Evolutionary conservation across 78 protist genomes (phyloP).

Genomic region (Dictyostelium citrinum): DNA sequence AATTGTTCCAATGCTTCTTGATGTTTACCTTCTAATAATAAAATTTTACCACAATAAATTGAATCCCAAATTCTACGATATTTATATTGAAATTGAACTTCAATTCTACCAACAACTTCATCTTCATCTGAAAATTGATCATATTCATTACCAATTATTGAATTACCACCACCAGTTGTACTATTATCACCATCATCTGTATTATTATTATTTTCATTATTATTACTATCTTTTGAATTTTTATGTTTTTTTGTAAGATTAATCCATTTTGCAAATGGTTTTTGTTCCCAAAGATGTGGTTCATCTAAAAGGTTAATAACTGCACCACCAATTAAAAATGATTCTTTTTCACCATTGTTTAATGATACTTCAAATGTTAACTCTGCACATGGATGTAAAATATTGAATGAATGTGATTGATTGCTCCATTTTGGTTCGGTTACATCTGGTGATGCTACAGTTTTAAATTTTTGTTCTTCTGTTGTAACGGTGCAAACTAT

Average conservation of each 20-base stretch:
- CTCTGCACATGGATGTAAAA: conserved; percentile 13
- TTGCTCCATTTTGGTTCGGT: conserved; percentile 58
- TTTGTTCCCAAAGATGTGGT: conserved; percentile 66
- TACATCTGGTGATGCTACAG: neutral
- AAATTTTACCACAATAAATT: conserved; percentile 59
- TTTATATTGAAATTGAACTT: conserved; percentile 54
- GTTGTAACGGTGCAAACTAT: conserved; percentile 1
- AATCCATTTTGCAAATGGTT: conserved; percentile 68
- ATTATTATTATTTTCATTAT: neutral
- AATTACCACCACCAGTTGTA: neutral
- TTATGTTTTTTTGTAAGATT: conserved; percentile 11
- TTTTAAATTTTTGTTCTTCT: conserved; percentile 7
- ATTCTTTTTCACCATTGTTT: neutral
- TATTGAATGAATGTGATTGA: conserved; percentile 56
- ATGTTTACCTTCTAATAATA: conserved; percentile 29
- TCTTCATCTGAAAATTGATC: conserved; percentile 14
- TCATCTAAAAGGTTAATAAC: conserved; percentile 27
- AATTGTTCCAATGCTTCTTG: conserved; percentile 29
- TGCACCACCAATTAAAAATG: conserved; percentile 44
- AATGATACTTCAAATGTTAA: conserved; percentile 2
- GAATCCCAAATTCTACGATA: conserved; percentile 63
- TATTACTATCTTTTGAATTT: neutral
- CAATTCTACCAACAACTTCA: conserved; percentile 58
- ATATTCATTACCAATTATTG: neutral
- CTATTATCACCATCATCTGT: neutral